A percentile compares a stretch with the other conserved stretches of the same genome.
phyloP scores from a whole-genome alignment of 78 protist species.

The Diacronema lutheri region DNA sequence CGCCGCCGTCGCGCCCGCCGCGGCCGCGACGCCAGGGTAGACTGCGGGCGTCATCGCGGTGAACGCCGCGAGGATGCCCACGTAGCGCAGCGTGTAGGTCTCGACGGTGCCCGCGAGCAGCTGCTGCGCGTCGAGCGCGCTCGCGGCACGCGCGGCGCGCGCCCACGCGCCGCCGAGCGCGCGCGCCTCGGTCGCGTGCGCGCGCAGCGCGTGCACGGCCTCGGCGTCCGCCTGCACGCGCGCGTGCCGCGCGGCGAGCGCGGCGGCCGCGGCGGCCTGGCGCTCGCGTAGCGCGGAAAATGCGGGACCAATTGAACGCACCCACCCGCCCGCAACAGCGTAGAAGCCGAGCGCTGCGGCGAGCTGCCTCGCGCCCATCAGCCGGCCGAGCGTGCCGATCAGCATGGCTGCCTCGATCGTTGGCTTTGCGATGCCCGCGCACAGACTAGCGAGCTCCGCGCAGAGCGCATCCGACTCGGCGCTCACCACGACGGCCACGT shows the following conservation, averaged over 20 bases:
- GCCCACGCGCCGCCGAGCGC: not conserved
- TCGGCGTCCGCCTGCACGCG: not conserved
- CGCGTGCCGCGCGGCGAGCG: not conserved
- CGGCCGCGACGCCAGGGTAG: no score
- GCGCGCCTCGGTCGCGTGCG: not conserved
- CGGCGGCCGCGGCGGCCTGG: not conserved
- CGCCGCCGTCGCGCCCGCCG: not conserved
- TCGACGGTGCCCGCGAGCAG: not conserved
- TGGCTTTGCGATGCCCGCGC: not conserved
- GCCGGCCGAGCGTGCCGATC: not conserved
- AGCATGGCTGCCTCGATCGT: not conserved
- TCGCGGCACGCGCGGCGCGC: not conserved
- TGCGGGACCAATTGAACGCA: not conserved
- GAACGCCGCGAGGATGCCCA: constrained; percentile 26
- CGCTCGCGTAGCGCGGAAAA: not conserved
- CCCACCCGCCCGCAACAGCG: not conserved
- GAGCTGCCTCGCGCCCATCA: not conserved
- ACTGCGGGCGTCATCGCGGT: constrained; percentile 14
- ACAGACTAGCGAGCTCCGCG: not conserved
- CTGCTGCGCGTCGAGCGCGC: not conserved
- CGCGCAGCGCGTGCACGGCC: not conserved
- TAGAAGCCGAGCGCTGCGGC: not conserved
- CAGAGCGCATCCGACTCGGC: not conserved
- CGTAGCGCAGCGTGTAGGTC: not conserved
- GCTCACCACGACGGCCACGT: no score